These are phyloP conservation scores for Astraeus odoratus DNA, from an alignment of 768 basidiomycete genomes.

Conservation along the genomic window DNA sequence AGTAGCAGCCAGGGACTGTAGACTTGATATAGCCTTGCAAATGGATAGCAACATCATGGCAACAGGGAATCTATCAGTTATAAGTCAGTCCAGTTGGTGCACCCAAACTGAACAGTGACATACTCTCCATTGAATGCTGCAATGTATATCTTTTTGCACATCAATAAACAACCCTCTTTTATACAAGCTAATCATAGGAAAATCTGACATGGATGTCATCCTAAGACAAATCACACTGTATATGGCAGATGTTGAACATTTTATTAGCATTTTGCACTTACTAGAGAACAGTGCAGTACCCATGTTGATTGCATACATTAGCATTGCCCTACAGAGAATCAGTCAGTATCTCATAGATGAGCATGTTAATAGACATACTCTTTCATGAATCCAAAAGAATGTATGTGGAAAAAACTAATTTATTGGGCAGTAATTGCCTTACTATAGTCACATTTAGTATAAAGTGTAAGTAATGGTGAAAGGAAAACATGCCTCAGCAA, in stretches of 20 bases:
- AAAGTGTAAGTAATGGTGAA: too few species aligned
- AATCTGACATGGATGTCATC: neutral
- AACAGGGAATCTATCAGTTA: neutral
- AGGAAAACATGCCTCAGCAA: too few species aligned
- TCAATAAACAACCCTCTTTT: neutral
- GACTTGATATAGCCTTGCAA: slow-evolving; percentile 32
- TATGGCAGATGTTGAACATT: neutral
- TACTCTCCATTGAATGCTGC: neutral
- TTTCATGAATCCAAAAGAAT: slow-evolving; percentile 13
- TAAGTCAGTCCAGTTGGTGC: neutral
- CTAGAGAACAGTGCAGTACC: slow-evolving; percentile 4
- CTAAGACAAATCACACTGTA: neutral
- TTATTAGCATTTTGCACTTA: neutral
- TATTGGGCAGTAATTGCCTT: too few species aligned
- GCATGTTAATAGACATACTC: slow-evolving; percentile 10
- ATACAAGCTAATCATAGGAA: neutral
- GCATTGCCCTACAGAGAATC: slow-evolving; percentile 14
- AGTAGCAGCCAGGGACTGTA: slow-evolving; percentile 35
- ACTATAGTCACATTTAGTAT: too few species aligned
- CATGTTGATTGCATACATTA: slow-evolving; percentile 15
- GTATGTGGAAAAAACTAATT: too few species aligned
- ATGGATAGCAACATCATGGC: slow-evolving; percentile 20
- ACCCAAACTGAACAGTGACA: neutral
- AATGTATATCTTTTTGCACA: neutral
- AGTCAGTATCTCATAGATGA: neutral